Conservation (phyloP, 345 rosid species). For the Erodium maritimum region DNA sequence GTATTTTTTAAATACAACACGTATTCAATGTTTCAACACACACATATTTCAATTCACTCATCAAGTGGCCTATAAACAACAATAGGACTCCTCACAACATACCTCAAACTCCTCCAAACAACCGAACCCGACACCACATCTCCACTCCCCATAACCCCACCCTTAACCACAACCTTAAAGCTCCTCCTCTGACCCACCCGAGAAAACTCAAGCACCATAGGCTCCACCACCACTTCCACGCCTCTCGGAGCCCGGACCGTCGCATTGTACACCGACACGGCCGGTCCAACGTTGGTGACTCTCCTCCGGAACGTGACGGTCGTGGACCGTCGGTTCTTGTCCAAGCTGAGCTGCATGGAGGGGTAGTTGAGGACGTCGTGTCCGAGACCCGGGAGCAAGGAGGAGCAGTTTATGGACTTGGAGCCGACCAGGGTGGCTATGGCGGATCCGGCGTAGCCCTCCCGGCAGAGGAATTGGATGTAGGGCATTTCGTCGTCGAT, state of each 20-base stretch:
- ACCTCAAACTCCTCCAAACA: constrained; percentile 47
- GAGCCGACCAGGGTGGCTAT: constrained; percentile 38
- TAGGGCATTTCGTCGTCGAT: constrained; percentile 48
- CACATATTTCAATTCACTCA: no score
- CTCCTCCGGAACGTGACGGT: constrained; percentile 40
- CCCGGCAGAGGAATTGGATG: constrained; percentile 67
- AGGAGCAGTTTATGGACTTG: constrained; percentile 51
- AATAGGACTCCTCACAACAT: constrained; percentile 64
- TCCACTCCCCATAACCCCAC: constrained; percentile 22
- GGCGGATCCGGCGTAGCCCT: constrained; percentile 57
- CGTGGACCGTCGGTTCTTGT: constrained; percentile 16
- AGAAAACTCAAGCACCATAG: constrained; percentile 42
- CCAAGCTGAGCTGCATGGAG: constrained; percentile 49
- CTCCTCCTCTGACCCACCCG: constrained; percentile 36
- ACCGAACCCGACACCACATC: constrained; percentile 51
- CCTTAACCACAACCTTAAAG: constrained; percentile 68
- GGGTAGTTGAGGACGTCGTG: constrained; percentile 80
- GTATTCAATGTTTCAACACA: no score
- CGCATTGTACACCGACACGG: constrained; percentile 40
- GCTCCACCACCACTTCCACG: constrained; percentile 45
- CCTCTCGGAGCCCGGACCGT: constrained; percentile 51
- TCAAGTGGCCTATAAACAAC: constrained; percentile 33
- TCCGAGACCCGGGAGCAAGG: constrained; percentile 55
- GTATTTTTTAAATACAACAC: no score
- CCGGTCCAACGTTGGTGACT: constrained; percentile 68